These are phyloP conservation scores for Endothia cerciana DNA, from an alignment of 2,329 filamentous ascomycete genomes.

Conservation along the genomic window DNA sequence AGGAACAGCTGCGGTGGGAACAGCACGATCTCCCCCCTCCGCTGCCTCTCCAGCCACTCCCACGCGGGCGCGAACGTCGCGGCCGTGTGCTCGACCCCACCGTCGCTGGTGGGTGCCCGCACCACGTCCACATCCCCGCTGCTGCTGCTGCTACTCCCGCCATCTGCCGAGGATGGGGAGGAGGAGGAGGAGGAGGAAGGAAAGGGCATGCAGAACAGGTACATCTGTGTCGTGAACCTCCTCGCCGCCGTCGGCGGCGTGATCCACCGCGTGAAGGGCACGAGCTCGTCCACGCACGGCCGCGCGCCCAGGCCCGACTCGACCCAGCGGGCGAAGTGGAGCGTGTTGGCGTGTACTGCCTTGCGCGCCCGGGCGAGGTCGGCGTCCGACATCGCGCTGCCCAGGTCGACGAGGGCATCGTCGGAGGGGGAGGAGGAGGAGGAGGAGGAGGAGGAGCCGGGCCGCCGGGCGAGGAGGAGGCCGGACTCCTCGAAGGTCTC, in stretches of 20 bases:
- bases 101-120: constrained; percentile 72
- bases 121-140: constrained; percentile 56
- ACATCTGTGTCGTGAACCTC: constrained; percentile 96
- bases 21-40: constrained; percentile 71
- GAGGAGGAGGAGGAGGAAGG: constrained; percentile 30
- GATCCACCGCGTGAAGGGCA: constrained; percentile 91
- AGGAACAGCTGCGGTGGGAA: constrained; percentile 91
- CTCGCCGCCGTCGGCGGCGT: constrained; percentile 74
- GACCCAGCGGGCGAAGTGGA: constrained; percentile 71
- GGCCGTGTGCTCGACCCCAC: constrained; percentile 63
- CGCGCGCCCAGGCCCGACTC: constrained; percentile 31
- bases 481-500: constrained; percentile 97
- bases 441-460: too few species aligned
- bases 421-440: too few species aligned
- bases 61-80: constrained; percentile 75
- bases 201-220: constrained; percentile 83
- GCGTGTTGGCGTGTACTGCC: constrained; percentile 67
- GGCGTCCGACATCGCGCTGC: constrained; percentile 56
- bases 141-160: neutral
- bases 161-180: neutral
- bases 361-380: constrained; percentile 71
- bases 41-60: constrained; percentile 70
- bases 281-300: constrained; percentile 56
- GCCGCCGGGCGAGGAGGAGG: constrained; percentile 70
- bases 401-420: constrained; percentile 66